These are phyloP conservation scores for Cercis canadensis DNA, from an alignment of 306 rosid species.

Conservation along the genomic window DNA sequence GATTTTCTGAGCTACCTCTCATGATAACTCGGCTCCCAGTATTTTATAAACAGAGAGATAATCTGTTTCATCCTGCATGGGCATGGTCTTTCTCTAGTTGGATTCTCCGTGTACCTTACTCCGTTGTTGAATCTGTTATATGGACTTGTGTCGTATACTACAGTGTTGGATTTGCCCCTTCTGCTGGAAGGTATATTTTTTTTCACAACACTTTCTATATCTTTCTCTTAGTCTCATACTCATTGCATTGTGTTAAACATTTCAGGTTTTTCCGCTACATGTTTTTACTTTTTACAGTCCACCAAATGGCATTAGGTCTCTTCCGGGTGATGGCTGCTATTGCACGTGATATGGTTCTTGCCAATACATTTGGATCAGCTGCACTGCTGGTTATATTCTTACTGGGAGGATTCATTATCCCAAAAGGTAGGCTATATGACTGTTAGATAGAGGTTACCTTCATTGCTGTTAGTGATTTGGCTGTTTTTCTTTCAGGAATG, in stretches of 20 bases:
- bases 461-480: conserved; percentile 23
- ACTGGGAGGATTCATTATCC: conserved; percentile 86
- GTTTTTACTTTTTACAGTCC: conserved; percentile 69
- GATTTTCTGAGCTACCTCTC: conserved; percentile 84
- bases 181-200: conserved; percentile 61
- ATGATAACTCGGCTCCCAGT: conserved; percentile 84
- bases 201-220: not conserved
- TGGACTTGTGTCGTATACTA: conserved; percentile 85
- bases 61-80: conserved; percentile 90
- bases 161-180: conserved; percentile 86
- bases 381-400: conserved; percentile 66
- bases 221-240: conserved; percentile 6
- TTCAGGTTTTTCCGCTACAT: conserved; percentile 90
- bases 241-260: conserved; percentile 34
- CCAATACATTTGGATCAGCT: conserved; percentile 92
- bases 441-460: conserved; percentile 4
- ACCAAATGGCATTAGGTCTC: conserved; percentile 95
- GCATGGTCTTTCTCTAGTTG: conserved; percentile 79
- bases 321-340: conserved; percentile 84
- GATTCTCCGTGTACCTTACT: conserved; percentile 85
- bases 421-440: conserved; percentile 60
- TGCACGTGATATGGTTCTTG: conserved; percentile 83
- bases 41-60: conserved; percentile 90
- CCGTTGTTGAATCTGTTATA: conserved; percentile 73
- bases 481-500: conserved; percentile 55